Base-by-base conservation (phyloP, 768 basidiomycete species). In the Galerina marginata region DNA sequence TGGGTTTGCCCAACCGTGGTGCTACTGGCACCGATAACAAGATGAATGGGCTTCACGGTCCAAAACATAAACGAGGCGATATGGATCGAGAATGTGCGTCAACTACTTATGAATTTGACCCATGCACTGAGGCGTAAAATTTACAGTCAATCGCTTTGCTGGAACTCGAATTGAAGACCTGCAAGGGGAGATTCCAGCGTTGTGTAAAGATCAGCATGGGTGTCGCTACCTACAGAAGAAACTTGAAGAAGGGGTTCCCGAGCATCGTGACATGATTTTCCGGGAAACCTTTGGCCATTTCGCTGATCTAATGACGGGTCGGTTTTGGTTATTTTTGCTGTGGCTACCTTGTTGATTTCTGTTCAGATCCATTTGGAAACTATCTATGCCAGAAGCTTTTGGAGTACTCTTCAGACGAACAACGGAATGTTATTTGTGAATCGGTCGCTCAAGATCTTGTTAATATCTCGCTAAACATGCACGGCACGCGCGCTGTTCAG, bases 181-280 rank as follows among this genome's bases (percentile, higher is more conserved):
- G 23, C 90, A 92, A 65, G 96, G 96, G 59, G 96, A 99, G 75
- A 96, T 99, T 60, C 88, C 95, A 12, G 81, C 86, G 0, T 77
- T 99, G 15, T 99, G 97, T 86, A 99, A 99, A 74, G 97, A 99
- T 75, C 97, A 99, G 75, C 96, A 99, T 74, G 97, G 97, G 2
- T 99, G 97, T 71, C 87, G 97, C 38, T 99, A 98, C 72, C 79
- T 99, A 58, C 97, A 99, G 77, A 99, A 99, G 87, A 98, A 99
- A 77, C 83, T 99, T 25, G 97, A 99, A 73, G 97, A 99, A 71
- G 93, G 93, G 56, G 86, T 91, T 60, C 85, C 96, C 4, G 96
- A 96, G 73, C 96, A 99, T 75, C 87, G 97, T 54, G 97, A 99
- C 70, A 96, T 99, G 92, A 99, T 99, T 73, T 99, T 98, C 85